Conservation (phyloP, 192 early-diverging fungal genomes). For the Piromyces finnis region DNA sequence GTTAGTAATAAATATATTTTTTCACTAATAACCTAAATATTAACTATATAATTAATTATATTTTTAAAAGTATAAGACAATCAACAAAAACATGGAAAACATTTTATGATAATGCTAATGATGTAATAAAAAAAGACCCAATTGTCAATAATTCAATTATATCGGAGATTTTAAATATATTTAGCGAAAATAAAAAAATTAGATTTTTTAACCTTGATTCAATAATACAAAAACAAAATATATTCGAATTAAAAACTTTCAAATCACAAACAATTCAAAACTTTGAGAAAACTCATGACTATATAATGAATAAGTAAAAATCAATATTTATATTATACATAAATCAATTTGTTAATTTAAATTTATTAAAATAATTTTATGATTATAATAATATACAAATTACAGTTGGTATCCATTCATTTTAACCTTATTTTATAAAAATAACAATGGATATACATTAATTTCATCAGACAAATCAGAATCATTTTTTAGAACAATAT, state of each 20-base stretch:
- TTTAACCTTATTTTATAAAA: conserved; percentile 42
- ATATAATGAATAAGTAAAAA: conserved; percentile 30
- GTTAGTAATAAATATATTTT: conserved; percentile 4
- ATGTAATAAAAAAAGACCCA: conserved; percentile 10
- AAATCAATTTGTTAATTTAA: too few species aligned
- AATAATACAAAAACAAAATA: conserved; percentile 17
- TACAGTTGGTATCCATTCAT: conserved; percentile 38
- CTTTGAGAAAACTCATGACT: conserved; percentile 35
- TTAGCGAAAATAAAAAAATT: conserved; percentile 18
- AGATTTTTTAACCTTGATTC: conserved; percentile 26
- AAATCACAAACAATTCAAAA: conserved; percentile 18
- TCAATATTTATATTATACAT: not conserved
- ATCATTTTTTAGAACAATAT: conserved; percentile 25
- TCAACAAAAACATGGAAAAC: conserved; percentile 27
- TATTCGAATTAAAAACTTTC: conserved; percentile 27
- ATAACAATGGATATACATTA: conserved; percentile 30
- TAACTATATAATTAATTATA: too few species aligned
- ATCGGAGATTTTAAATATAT: conserved; percentile 24
- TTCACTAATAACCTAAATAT: too few species aligned
- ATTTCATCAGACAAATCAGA: conserved; percentile 29
- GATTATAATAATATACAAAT: too few species aligned
- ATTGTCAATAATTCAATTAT: conserved; percentile 26
- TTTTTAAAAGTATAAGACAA: conserved; percentile 9
- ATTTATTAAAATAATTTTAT: too few species aligned
- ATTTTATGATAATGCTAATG: conserved; percentile 10